Base-by-base conservation (phyloP, 2,329 filamentous ascomycete species). In the Alternaria sp. region DNA sequence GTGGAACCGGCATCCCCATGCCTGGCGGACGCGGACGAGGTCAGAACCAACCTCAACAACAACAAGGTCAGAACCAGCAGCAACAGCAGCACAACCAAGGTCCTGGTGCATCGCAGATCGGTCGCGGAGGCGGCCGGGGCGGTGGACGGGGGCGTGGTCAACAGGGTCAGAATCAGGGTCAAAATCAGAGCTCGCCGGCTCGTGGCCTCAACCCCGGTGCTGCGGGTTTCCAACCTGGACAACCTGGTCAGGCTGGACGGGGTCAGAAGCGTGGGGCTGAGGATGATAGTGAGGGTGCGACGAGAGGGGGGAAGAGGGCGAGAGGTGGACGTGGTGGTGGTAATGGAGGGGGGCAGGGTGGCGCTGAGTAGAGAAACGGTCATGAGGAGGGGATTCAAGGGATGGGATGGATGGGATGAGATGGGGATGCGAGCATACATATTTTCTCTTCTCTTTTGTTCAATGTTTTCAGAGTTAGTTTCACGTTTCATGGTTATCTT, bases 161-260 rank as follows among this genome's bases (percentile, higher is more conserved):
- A 13, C 57, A 57, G 26, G 44, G 47, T 19, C 66, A 69, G 19
- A 69, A 67, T 5, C 68, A 67, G 19, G 69, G 62, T 19, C 67
- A 72, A 30, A 72, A 69, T 17, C 69, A 65, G 54, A 54, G 51
- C 3, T 73, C 69, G 13, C 72, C 74, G 0, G 55, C 59, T 1
- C 68, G 73, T 2, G 70, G 68, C 4, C 67, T 82, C 64, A 82
- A 80, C 46, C 74, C 79, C 1, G 71, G 68, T 17, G 80, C 80
- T 1, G 62, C 61, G 52, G 70, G 74, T 6, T 81, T 81, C 51
- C 66, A 72, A n/a, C 79, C 79, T 21, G 73, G 67, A 32, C 54
- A 59, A 15, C 68, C 60, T 19, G 66, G 69, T 21, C 55, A 57
- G 12, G 68, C 59, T 47, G 74, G 74, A 9, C 68, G 75, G 6